Conservation (phyloP, 768 basidiomycete species). For the Tubosaeta sp. region DNA sequence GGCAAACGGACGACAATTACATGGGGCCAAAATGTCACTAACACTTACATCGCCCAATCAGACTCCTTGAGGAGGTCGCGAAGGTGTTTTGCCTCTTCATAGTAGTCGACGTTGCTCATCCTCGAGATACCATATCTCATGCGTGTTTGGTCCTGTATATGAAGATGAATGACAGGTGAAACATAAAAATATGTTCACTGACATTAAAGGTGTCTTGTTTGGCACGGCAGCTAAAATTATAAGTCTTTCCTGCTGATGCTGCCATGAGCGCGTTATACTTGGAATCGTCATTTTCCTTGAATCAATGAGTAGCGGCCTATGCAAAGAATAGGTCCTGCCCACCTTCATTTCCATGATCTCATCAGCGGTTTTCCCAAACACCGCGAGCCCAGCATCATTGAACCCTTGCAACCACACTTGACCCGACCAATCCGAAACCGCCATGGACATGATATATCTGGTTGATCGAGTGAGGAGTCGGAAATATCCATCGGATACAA, state of each 20-base stretch:
- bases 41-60: slow-evolving; percentile 45
- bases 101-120: slow-evolving; percentile 63
- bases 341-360: slow-evolving; percentile 76
- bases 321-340: background rate
- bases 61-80: slow-evolving; percentile 53
- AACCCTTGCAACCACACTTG: slow-evolving; percentile 94
- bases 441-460: slow-evolving; percentile 80
- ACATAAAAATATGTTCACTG: slow-evolving; percentile 24
- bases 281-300: slow-evolving; percentile 55
- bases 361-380: slow-evolving; percentile 78
- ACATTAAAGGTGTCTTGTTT: slow-evolving; percentile 86
- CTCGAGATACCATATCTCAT: slow-evolving; percentile 79
- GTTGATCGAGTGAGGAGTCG: slow-evolving; percentile 1
- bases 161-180: background rate
- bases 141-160: slow-evolving; percentile 66
- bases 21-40: background rate
- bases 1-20: background rate
- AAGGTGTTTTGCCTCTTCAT: slow-evolving; percentile 57
- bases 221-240: slow-evolving; percentile 82
- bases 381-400: slow-evolving; percentile 78
- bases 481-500: background rate
- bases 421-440: slow-evolving; percentile 84
- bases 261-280: slow-evolving; percentile 58
- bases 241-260: slow-evolving; percentile 63
- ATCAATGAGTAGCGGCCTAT: background rate